Percentiles rank a stretch among this genome's conserved stretches.
Conservation (phyloP, 441 rosid genomes). For the Raphanus hybrid region DNA sequence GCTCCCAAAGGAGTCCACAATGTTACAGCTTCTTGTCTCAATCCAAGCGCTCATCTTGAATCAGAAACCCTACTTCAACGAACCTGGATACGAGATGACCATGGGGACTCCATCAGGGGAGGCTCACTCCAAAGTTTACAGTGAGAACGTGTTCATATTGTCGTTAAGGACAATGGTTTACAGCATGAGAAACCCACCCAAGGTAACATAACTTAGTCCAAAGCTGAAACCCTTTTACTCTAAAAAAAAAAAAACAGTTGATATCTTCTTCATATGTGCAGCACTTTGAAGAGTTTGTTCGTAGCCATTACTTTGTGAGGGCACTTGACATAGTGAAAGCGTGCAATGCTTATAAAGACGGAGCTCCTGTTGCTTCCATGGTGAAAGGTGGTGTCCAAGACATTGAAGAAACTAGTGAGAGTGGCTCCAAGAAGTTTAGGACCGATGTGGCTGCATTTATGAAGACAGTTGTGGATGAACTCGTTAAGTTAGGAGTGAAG, state of each 20-base stretch:
- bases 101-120: slow-evolving; percentile 11
- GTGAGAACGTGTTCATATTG: not conserved
- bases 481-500: slow-evolving; percentile 10
- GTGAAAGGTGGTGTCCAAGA: slow-evolving; percentile 7
- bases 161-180: slow-evolving; percentile 6
- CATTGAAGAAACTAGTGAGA: slow-evolving; percentile 8
- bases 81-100: not conserved
- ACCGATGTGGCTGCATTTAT: slow-evolving; percentile 8
- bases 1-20: slow-evolving; percentile 10
- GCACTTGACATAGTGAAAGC: slow-evolving; percentile 10
- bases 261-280: not conserved
- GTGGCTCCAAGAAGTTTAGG: not conserved
- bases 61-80: slow-evolving; percentile 7
- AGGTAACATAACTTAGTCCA: not conserved
- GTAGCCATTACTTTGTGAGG: slow-evolving; percentile 14
- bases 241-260: not conserved
- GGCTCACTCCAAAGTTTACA: not conserved
- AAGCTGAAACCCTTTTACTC: not conserved
- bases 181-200: slow-evolving; percentile 14
- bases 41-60: slow-evolving; percentile 7
- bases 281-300: slow-evolving; percentile 15
- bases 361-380: slow-evolving; percentile 7
- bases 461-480: slow-evolving; percentile 5
- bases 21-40: slow-evolving; percentile 13
- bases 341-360: not conserved